Conservation (phyloP, 2,329 filamentous ascomycete genomes). For the Aspergillus persii region DNA sequence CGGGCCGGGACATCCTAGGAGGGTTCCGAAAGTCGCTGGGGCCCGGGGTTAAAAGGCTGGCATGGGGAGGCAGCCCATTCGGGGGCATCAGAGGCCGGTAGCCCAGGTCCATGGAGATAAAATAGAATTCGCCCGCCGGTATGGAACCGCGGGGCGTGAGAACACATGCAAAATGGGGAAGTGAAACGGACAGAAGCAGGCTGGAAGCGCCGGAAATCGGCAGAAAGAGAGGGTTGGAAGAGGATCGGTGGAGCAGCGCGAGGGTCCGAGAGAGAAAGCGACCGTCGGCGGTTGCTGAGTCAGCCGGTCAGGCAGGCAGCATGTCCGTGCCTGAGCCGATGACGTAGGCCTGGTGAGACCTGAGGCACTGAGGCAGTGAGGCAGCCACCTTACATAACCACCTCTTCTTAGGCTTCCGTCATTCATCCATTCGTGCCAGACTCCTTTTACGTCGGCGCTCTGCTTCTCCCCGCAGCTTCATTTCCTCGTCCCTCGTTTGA, state of each 20-base stretch:
- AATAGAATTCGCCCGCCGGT: slow-evolving; percentile 25
- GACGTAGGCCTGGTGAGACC: not conserved
- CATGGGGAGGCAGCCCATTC: slow-evolving; percentile 29
- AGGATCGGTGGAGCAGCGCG: not conserved
- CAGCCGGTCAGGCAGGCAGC: too few species aligned
- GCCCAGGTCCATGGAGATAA: slow-evolving; percentile 36
- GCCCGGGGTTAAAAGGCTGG: slow-evolving; percentile 27
- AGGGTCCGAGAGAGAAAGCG: too few species aligned
- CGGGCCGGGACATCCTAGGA: slow-evolving; percentile 31
- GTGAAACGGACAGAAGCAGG: slow-evolving; percentile 16
- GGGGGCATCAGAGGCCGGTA: slow-evolving; percentile 35
- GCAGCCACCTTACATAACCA: not conserved
- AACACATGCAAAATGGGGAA: slow-evolving; percentile 21
- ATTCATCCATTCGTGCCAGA: not conserved
- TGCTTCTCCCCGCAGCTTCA: not conserved
- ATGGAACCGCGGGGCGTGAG: slow-evolving; percentile 27
- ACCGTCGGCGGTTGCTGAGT: too few species aligned
- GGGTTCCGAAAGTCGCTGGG: slow-evolving; percentile 36
- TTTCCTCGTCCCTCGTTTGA: not conserved
- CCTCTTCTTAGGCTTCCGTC: not conserved
- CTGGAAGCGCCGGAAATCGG: slow-evolving; percentile 40
- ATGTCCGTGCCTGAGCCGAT: not conserved
- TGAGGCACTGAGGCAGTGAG: not conserved
- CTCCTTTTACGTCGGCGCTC: not conserved
- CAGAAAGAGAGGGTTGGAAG: slow-evolving; percentile 26